Base-by-base conservation (phyloP, 2,329 filamentous ascomycete genomes). In the Ascomycota sp. region DNA sequence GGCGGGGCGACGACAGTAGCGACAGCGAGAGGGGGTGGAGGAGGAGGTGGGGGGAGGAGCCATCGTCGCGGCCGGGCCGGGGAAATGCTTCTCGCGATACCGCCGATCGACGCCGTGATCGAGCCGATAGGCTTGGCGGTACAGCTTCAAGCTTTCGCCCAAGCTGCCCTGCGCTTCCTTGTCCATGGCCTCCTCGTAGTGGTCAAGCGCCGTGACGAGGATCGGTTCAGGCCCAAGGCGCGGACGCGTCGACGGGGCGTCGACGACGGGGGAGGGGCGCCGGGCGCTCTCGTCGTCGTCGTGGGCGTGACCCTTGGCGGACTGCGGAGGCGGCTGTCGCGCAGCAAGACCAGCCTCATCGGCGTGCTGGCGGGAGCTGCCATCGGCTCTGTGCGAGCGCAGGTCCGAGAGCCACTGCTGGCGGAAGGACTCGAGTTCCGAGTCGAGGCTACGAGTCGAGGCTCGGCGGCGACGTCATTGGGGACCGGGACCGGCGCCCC, bases 31-130 rank as follows among this genome's bases (percentile, higher is more conserved):
- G 69, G 61, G 2, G 85, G 77, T 7, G 21, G 8, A 7, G 20
- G 12, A 19, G 25, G 5, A 12, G 23, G 23, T 5, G 23, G 11
- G 5, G 10, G 7, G 23, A 19, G 25, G 25, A 8, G 25, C n/a
- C n/a, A n/a, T n/a, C n/a, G n/a, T n/a, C n/a, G n/a, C n/a, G n/a
- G n/a, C n/a, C n/a, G n/a, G n/a, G n/a, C n/a, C n/a, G 2, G 85
- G 77, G 44, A 89, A 94, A 53, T 95, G 75, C 55, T 95, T 95
- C 44, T 81, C 76, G 43, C 80, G 79, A 57, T 94, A 98, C 33
- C 68, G 63, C 43, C 80, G 70, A 49, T 98, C 83, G 30, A 98
- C 86, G 10, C 63, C 60, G 32, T 74, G 64, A 47, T 95, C 89
- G 52, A 98, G 69, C 76, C 86, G 40, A 50, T 92, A 95, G 1